Conservation (phyloP, 2,329 filamentous ascomycete genomes). For the Daldinia sp. region DNA sequence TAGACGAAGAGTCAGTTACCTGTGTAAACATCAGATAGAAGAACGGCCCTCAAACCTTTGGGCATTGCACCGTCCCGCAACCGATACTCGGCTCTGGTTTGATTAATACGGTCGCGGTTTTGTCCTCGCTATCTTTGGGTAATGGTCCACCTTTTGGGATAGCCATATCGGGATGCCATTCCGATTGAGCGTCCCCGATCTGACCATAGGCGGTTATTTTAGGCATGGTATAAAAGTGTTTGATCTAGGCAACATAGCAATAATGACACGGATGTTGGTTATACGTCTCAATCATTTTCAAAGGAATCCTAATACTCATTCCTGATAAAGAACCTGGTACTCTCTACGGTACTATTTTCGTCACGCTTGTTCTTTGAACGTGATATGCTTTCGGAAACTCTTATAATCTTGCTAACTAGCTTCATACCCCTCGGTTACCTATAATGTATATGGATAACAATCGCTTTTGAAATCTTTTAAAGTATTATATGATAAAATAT, state of each 20-base stretch:
- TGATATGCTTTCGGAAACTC: background rate
- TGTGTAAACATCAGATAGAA: background rate
- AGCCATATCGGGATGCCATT: conserved; percentile 3
- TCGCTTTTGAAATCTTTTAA: too few species aligned
- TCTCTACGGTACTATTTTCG: background rate
- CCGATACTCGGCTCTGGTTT: conserved; percentile 1
- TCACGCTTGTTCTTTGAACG: background rate
- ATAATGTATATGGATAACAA: too few species aligned
- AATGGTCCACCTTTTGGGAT: background rate
- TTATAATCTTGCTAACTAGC: background rate
- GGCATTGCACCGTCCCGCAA: background rate
- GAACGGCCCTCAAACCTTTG: background rate
- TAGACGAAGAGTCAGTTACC: background rate
- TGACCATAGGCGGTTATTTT: background rate
- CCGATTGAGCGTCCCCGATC: background rate
- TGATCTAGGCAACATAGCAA: background rate
- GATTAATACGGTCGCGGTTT: background rate
- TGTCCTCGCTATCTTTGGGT: conserved; percentile 2
- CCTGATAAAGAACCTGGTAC: background rate
- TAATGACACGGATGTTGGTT: background rate
- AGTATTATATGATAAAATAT: too few species aligned
- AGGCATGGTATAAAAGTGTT: background rate
- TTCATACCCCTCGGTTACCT: background rate
- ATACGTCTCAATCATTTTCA: background rate
- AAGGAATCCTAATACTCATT: background rate